A percentile compares a stretch with the other conserved stretches of the same genome.
These are phyloP conservation scores for Xylogone sp. DNA, from an alignment of 2,329 filamentous ascomycete species.

Conservation along the genomic window DNA sequence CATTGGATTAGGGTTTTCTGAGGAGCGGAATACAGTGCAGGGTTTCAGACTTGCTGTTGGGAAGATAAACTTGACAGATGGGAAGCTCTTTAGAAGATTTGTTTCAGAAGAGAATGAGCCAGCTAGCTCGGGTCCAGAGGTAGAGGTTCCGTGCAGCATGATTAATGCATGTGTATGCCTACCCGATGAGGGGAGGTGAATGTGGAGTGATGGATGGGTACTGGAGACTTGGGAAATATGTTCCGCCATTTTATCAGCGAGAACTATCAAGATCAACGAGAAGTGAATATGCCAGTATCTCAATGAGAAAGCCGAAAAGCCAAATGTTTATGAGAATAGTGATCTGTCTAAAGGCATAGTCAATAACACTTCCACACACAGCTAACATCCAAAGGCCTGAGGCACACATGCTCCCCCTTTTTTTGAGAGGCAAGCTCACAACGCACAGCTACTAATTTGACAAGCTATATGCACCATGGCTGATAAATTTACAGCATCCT, in stretches of 20 bases:
- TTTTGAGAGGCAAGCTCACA: neutral
- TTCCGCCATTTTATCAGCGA: neutral
- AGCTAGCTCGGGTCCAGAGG: slow-evolving; percentile 31
- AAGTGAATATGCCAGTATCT: no score
- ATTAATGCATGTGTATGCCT: slow-evolving; percentile 33
- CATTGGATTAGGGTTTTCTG: neutral
- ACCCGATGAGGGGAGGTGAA: slow-evolving; percentile 12
- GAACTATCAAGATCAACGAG: no score
- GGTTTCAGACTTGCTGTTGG: slow-evolving; percentile 12
- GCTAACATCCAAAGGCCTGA: neutral
- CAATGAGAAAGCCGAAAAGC: no score
- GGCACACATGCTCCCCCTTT: neutral
- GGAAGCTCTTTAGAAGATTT: slow-evolving; percentile 4
- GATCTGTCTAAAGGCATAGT: no score
- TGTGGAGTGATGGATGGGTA: slow-evolving; percentile 8
- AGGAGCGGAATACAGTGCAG: slow-evolving; percentile 17
- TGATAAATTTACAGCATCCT: no score
- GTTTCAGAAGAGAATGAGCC: slow-evolving; percentile 23
- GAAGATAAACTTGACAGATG: slow-evolving; percentile 17
- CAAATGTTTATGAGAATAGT: no score
- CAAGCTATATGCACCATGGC: no score
- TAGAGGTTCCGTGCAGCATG: slow-evolving; percentile 38
- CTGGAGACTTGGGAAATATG: neutral
- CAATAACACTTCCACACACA: no score
- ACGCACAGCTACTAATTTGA: neutral